These are phyloP conservation scores for Arabis hirsuta DNA, from an alignment of 345 rosid genomes.

Conservation along the genomic window DNA sequence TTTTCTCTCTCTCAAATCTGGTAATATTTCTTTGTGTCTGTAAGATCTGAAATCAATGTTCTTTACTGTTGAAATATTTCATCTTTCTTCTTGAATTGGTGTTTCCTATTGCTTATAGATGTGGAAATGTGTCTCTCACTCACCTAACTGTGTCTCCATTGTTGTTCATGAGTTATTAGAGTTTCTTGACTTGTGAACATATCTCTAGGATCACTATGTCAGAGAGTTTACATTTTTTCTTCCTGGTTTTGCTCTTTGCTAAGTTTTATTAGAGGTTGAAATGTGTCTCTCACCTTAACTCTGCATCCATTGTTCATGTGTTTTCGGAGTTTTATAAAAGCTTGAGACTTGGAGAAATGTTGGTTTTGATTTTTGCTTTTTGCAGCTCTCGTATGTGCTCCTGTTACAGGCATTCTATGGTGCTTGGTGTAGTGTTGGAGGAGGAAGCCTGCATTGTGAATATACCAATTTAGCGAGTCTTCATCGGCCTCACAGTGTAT, in stretches of 20 bases:
- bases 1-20: conserved; percentile 36
- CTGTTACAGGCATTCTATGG: conserved; percentile 60
- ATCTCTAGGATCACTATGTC: conserved; percentile 30
- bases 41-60: conserved; percentile 27
- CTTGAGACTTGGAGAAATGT: conserved; percentile 13
- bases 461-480: conserved; percentile 44
- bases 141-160: background rate
- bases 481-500: conserved; percentile 90
- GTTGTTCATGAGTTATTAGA: conserved; percentile 20
- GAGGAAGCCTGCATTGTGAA: conserved; percentile 61
- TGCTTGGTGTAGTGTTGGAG: conserved; percentile 52
- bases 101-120: conserved; percentile 25
- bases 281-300: conserved; percentile 11
- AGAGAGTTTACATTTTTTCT: background rate
- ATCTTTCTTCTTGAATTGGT: conserved; percentile 26
- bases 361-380: conserved; percentile 42
- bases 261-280: conserved; percentile 4
- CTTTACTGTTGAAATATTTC: background rate
- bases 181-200: conserved; percentile 26
- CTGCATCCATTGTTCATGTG: conserved; percentile 2
- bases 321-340: conserved; percentile 30
- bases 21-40: conserved; percentile 12
- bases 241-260: conserved; percentile 13
- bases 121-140: conserved; percentile 10
- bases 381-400: conserved; percentile 80